Base-by-base conservation (phyloP, 1,284 basidiomycete species). In the Pseudozyma hubeiensis region DNA sequence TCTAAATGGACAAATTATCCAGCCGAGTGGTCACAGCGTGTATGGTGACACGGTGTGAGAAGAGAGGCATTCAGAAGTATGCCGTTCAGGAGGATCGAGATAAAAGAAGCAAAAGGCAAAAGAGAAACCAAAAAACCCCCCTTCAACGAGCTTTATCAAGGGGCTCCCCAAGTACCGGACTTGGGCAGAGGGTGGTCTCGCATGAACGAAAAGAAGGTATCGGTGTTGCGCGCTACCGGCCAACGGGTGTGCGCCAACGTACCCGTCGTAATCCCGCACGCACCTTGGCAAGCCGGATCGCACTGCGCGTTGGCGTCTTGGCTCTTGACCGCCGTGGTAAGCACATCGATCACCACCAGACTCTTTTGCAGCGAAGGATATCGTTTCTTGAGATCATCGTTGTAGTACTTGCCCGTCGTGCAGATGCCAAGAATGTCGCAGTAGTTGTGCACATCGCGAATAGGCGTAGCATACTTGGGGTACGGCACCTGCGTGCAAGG, bases 401-500 rank as follows among this genome's bases (percentile, higher is more conserved):
- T 33, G 56, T 65, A 65, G 56, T 59, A 59, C 10, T 50, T 51
- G n/a, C 56, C 63, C 17, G 56, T 65, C 2, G 63, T 53, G 63
- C 63, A 65, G 51, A 59, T 59, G 37, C 63, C 63, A 47, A 54
- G 40, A 19, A 65, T 35, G 52, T 65, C 63, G 47, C 63, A 65
- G 56, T 59, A 54, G 52, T 65, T 65, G 63, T 65, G 63, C 29
- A 59, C 56, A 47, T 65, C 63, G 6, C 55, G 51, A 0, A 59
- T 51, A 2, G 57, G 58, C 5, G 64, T 70, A 2, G 60, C 60
- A 37, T 64, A 69, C 46, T 53, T 50, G 10, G 61, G 66, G 37
- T 53, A 57, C 1, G 65, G 55, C 2, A 51, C 46, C 30, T 68
- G 65, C 8, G 66, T 69, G 31, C 61, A 64, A 4, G 61, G 66